phyloP scores from a whole-genome alignment of 345 rosid species.

The Cardiospermum halicacabum region DNA sequence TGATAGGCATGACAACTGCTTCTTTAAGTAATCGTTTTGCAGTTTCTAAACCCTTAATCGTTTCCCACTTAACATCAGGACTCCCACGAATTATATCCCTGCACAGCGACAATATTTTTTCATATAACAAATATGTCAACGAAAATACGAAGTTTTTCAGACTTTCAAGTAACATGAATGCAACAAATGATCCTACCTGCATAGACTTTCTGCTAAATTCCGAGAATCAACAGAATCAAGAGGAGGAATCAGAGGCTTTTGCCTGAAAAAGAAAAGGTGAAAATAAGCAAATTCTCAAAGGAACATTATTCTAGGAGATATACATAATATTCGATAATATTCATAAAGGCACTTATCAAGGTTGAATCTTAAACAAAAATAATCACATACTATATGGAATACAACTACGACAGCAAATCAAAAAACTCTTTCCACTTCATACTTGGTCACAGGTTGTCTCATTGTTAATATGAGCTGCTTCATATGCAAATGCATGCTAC shows the following conservation, averaged over 20 bases:
- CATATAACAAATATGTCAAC: not conserved
- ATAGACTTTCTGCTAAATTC: constrained; percentile 75
- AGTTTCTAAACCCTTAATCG: constrained; percentile 82
- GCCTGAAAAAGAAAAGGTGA: constrained; percentile 39
- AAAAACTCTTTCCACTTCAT: not conserved
- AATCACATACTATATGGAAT: not conserved
- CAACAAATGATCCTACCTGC: constrained; percentile 46
- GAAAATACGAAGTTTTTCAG: not conserved
- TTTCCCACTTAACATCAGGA: constrained; percentile 94
- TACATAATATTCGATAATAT: not conserved
- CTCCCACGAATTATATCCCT: constrained; percentile 96
- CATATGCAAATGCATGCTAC: not conserved
- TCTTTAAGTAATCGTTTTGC: constrained; percentile 91
- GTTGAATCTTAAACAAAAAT: not conserved
- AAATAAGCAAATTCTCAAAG: constrained; percentile 9
- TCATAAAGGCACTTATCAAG: not conserved
- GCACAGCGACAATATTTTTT: constrained; percentile 7
- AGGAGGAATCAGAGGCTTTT: constrained; percentile 76
- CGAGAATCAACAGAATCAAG: constrained; percentile 88
- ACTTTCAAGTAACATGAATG: not conserved
- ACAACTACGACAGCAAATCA: not conserved
- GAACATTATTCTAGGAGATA: not conserved
- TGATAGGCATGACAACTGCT: constrained; percentile 99
- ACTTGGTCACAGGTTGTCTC: not conserved
- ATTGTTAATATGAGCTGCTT: not conserved